A percentile compares a stretch with the other conserved stretches of the same genome.
These are phyloP conservation scores for Sporothrix globosa DNA, from an alignment of 2,329 filamentous ascomycete species.

Conservation along the genomic window DNA sequence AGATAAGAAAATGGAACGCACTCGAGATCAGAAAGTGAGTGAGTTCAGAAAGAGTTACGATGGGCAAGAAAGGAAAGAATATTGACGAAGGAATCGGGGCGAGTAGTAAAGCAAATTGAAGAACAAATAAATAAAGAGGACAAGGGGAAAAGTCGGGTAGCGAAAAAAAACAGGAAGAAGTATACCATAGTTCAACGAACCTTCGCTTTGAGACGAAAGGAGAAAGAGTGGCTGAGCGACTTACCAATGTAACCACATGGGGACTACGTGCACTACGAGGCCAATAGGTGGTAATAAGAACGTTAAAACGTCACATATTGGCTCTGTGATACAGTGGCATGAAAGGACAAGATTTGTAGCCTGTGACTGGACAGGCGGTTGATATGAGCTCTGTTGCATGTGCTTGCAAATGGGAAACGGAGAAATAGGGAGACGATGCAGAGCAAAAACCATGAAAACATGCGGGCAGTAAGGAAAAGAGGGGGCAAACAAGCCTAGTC, in stretches of 20 bases:
- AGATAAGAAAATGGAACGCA: too few species aligned
- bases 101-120: too few species aligned
- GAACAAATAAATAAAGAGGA: background rate
- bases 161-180: background rate
- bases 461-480: background rate
- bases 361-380: background rate
- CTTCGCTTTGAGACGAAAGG: too few species aligned
- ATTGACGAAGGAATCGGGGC: too few species aligned
- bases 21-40: too few species aligned
- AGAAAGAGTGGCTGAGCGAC: too few species aligned
- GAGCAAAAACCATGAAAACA: background rate
- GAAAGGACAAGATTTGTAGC: background rate
- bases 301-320: background rate
- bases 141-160: background rate
- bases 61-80: too few species aligned
- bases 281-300: background rate
- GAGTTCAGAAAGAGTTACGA: too few species aligned
- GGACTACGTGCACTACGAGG: background rate
- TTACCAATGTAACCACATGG: slow-evolving; percentile 45
- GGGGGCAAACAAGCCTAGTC: slow-evolving; percentile 3
- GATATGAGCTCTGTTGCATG: background rate
- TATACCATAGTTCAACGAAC: too few species aligned
- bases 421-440: background rate
- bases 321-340: background rate
- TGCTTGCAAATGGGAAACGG: background rate